Evolutionary conservation across 2,329 filamentous ascomycete genomes (phyloP).

Genomic region (Cytospora schulzeri): DNA sequence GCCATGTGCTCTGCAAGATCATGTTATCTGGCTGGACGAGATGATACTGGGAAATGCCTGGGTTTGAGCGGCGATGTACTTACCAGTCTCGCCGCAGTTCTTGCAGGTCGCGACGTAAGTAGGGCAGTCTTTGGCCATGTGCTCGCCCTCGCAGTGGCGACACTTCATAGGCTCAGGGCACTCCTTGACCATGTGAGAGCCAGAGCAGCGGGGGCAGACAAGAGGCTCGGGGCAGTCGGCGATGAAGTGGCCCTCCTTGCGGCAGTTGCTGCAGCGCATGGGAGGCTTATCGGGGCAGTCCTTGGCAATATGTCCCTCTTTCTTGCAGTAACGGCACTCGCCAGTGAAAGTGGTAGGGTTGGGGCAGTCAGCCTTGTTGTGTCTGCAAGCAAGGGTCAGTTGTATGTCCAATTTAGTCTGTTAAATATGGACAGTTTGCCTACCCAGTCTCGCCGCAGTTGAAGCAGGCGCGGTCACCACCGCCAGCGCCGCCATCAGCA

Average conservation of each 20-base stretch:
- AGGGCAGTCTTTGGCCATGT: conserved; percentile 56
- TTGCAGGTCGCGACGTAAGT: conserved; percentile 56
- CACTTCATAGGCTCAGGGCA: conserved; percentile 46
- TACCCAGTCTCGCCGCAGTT: conserved; percentile 60
- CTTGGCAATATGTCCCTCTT: conserved; percentile 55
- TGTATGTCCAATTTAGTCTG: not conserved
- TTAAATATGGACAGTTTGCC: conserved; percentile 27
- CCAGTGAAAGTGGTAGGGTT: conserved; percentile 50
- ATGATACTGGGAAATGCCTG: not conserved
- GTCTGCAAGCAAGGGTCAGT: conserved; percentile 41
- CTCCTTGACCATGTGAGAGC: conserved; percentile 54
- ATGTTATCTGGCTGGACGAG: conserved; percentile 18
- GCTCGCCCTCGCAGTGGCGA: conserved; percentile 52
- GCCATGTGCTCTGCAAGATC: conserved; percentile 53
- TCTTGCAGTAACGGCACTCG: conserved; percentile 44
- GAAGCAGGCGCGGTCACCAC: conserved; percentile 53
- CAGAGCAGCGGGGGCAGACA: conserved; percentile 46
- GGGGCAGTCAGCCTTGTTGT: conserved; percentile 64
- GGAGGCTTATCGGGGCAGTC: conserved; percentile 50
- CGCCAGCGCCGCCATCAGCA: conserved; percentile 28
- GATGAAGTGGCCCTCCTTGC: conserved; percentile 54
- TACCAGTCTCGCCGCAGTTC: conserved; percentile 65
- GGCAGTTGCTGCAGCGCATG: conserved; percentile 44
- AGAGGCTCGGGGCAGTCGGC: conserved; percentile 61
- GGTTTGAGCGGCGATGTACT: conserved; percentile 26